These are phyloP conservation scores for Wickerhamiella siamensis DNA, from an alignment of 805 yeast species.

Conservation along the genomic window DNA sequence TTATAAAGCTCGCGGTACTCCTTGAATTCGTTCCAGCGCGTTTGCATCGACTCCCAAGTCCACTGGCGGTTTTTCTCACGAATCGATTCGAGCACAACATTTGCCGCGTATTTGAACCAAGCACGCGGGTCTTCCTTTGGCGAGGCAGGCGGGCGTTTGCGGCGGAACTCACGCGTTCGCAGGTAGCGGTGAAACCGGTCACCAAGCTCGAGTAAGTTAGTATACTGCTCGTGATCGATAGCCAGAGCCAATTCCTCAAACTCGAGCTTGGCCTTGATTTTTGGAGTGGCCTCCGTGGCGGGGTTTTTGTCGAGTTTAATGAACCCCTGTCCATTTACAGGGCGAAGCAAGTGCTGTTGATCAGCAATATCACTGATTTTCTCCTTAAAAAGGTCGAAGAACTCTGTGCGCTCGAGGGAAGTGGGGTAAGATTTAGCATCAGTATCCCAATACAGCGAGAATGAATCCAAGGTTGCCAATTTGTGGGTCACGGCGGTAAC, in stretches of 20 bases:
- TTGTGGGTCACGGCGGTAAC: conserved; percentile 57
- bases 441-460: conserved; percentile 78
- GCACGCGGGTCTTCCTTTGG: conserved; percentile 48
- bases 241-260: conserved; percentile 85
- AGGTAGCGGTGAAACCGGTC: conserved; percentile 68
- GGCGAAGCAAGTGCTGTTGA: conserved; percentile 43
- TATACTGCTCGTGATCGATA: conserved; percentile 71
- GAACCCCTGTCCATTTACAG: conserved; percentile 81
- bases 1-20: conserved; percentile 58
- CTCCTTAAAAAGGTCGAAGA: conserved; percentile 28
- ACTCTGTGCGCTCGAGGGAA: conserved; percentile 4
- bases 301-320: conserved; percentile 61
- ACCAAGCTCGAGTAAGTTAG: conserved; percentile 65
- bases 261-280: conserved; percentile 55
- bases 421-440: conserved; percentile 36
- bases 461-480: conserved; percentile 54
- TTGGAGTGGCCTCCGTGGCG: conserved; percentile 33
- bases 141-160: conserved; percentile 44
- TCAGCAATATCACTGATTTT: conserved; percentile 16
- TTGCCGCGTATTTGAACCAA: conserved; percentile 75
- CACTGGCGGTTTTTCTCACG: conserved; percentile 68
- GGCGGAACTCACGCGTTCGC: conserved; percentile 61
- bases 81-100: conserved; percentile 62
- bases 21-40: conserved; percentile 57
- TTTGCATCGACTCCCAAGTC: conserved; percentile 75